Evolutionary conservation across 1,139 yeast species (phyloP).

Genomic region (Taphrina wiesneri): DNA sequence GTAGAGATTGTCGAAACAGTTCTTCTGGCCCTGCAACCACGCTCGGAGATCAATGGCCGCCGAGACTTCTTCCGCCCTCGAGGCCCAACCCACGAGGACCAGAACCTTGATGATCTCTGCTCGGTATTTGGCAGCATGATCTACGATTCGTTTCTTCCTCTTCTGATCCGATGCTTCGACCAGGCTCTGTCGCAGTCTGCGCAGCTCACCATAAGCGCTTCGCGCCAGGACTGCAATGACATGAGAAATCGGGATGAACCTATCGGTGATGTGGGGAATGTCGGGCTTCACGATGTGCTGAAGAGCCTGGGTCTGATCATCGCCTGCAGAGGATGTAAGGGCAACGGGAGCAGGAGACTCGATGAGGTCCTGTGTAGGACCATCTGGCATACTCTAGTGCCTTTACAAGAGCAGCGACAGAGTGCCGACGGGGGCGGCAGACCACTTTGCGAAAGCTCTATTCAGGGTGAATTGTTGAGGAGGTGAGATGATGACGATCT

Average conservation of each 20-base stretch:
- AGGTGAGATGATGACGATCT: no score
- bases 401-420: background rate
- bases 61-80: conserved; percentile 67
- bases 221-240: conserved; percentile 62
- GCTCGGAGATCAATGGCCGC: conserved; percentile 78
- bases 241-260: conserved; percentile 64
- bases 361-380: background rate
- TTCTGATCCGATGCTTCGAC: conserved; percentile 59
- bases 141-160: conserved; percentile 68
- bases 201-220: conserved; percentile 65
- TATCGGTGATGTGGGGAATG: conserved; percentile 74
- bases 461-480: no score
- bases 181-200: conserved; percentile 62
- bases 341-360: background rate
- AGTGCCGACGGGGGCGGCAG: no score
- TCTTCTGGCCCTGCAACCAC: conserved; percentile 82
- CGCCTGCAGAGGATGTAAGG: background rate
- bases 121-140: conserved; percentile 66
- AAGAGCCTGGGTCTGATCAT: background rate
- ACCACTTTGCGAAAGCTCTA: no score
- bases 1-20: conserved; percentile 63
- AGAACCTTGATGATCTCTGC: conserved; percentile 81
- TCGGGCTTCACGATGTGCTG: conserved; percentile 46
- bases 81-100: conserved; percentile 85
- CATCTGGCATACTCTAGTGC: conserved; percentile 26